These are phyloP conservation scores for Vigna hirtella DNA, from an alignment of 306 rosid species.

Conservation along the genomic window DNA sequence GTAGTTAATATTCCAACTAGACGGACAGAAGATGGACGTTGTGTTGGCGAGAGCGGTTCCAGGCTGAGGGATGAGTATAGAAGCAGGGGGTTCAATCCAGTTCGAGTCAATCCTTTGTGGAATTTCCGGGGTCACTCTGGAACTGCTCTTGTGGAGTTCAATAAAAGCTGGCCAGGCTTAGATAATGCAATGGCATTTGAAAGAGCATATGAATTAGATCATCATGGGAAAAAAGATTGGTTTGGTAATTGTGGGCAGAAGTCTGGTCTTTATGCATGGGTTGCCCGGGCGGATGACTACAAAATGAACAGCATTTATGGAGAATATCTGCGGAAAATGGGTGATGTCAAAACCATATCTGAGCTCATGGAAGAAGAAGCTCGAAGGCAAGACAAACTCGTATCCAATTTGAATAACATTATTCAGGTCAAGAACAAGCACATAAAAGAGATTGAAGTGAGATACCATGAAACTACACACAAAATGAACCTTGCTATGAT, in stretches of 20 bases:
- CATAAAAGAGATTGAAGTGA: conserved; percentile 74
- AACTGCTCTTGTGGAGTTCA: conserved; percentile 83
- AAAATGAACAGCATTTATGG: conserved; percentile 64
- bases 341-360: conserved; percentile 78
- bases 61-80: conserved; percentile 88
- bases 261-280: conserved; percentile 93
- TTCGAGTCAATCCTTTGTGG: conserved; percentile 88
- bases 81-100: conserved; percentile 84
- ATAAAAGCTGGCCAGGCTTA: conserved; percentile 90
- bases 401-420: conserved; percentile 72
- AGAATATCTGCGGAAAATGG: conserved; percentile 81
- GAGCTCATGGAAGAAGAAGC: conserved; percentile 92
- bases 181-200: conserved; percentile 92
- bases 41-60: conserved; percentile 90
- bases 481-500: conserved; percentile 54
- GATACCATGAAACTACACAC: conserved; percentile 70
- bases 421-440: conserved; percentile 71
- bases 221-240: conserved; percentile 89
- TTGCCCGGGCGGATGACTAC: conserved; percentile 92
- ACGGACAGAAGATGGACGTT: conserved; percentile 65
- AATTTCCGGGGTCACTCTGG: conserved; percentile 89
- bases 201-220: conserved; percentile 74
- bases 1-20: conserved; percentile 85
- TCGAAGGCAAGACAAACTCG: conserved; percentile 79
- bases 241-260: conserved; percentile 50